Evolutionary conservation across 2,329 filamentous ascomycete species (phyloP), one percentile per base, ranked within the genome.

Genomic region (Diaporthe destruens): DNA sequence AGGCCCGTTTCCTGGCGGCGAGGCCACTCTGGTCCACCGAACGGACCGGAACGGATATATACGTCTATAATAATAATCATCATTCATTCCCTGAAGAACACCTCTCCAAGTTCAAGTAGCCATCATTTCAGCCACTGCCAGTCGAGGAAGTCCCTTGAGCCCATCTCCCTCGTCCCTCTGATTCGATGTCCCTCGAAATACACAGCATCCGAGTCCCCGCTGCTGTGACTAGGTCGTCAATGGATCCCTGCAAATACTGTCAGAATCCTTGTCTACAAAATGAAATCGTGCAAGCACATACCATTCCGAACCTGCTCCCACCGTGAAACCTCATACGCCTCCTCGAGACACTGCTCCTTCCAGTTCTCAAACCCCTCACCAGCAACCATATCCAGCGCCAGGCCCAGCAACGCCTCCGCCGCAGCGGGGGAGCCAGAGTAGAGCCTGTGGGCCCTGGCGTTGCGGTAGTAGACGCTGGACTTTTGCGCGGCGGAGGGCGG

Each of bases 311-410:
- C 39, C 14, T 6, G 32, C 3, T 36, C 25, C 61, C 61, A 66
- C 4, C 32, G 29, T 5, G 32, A 47, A 23, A 66, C 53, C 61
- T 66, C 47, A 29, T 66, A 47, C n/a, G 20, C 61, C n/a, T 66
- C 61, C 61, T 66, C 61, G 1, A 66, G 61, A 44, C 61, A 66
- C 47, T 53, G 61, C 44, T 53, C 47, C n/a, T 53, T 53, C 47
- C 47, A 53, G 18, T 66, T 47, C 5, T 53, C 47, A 9, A 53
- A 53, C 5, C 47, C 47, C 29, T 66, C 61, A 0, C 47, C 61
- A 0, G 61, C 47, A n/a, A 66, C 61, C 61, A 66, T 53, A 14
- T 66, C 61, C 47, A 66, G 7, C 11, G 61, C 44, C 32, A 53
- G 7, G n/a, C 61, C 44, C 7, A 66, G 44, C 44, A 39, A 39